Conservation (phyloP, 2,329 filamentous ascomycete genomes). For the Ceratocystis destructans region DNA sequence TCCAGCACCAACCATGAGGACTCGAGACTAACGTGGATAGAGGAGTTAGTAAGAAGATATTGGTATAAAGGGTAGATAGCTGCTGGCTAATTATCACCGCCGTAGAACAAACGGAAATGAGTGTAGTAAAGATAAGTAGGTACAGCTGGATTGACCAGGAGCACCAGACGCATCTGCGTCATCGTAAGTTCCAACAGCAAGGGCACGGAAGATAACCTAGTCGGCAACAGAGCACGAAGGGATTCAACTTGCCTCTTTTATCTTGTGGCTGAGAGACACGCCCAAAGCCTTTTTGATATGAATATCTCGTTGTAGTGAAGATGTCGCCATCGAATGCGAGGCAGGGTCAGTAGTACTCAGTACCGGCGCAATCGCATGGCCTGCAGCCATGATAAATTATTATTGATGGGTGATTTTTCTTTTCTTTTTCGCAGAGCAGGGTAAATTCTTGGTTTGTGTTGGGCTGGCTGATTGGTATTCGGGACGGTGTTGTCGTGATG, state of each 20-base stretch:
- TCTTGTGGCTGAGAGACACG: constrained; percentile 6
- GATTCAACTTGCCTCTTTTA: constrained; percentile 6
- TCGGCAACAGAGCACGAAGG: constrained; percentile 11
- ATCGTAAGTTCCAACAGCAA: background rate
- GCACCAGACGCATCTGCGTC: background rate
- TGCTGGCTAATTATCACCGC: background rate
- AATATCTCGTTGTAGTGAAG: constrained; percentile 1
- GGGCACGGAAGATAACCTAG: background rate
- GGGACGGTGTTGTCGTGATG: background rate
- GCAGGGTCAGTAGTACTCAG: background rate
- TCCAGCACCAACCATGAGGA: constrained; percentile 89
- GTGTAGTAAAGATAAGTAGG: background rate
- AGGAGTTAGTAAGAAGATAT: constrained; percentile 8
- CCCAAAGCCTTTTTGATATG: constrained; percentile 11
- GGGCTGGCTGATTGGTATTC: background rate
- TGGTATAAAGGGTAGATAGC: background rate
- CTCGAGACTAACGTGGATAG: constrained; percentile 49
- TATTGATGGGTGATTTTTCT: background rate
- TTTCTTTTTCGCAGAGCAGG: background rate
- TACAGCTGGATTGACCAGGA: background rate
- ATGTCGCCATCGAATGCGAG: background rate
- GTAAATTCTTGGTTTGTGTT: background rate
- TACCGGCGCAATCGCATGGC: background rate
- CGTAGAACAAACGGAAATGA: background rate
- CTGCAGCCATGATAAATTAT: constrained; percentile 1